Evolutionary conservation across 768 basidiomycete genomes (phyloP).

Genomic region (Tylopilus cervinicoccineus): DNA sequence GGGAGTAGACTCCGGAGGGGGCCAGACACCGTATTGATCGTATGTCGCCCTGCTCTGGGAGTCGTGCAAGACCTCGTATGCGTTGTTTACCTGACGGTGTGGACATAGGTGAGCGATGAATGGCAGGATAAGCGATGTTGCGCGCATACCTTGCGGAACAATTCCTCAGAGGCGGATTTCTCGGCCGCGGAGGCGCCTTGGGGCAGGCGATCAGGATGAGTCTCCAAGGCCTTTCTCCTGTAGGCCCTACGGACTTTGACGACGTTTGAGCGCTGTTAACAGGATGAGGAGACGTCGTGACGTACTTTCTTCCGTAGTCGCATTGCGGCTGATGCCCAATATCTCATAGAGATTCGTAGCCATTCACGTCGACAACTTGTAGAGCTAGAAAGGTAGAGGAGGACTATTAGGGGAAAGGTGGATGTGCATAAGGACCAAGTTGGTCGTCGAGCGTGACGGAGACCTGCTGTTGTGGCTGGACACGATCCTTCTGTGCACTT

Average conservation of each 20-base stretch:
- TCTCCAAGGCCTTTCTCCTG: constrained; percentile 63
- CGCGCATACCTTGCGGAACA: constrained; percentile 39
- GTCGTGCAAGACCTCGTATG: constrained; percentile 72
- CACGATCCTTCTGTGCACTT: constrained; percentile 2
- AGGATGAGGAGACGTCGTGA: constrained; percentile 5
- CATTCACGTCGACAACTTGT: constrained; percentile 33
- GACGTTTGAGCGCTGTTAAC: constrained; percentile 5
- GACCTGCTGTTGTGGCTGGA: constrained; percentile 17
- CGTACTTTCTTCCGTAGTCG: constrained; percentile 62
- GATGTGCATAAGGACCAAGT: not conserved
- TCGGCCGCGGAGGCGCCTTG: constrained; percentile 52
- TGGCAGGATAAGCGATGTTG: not conserved
- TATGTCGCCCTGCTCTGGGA: constrained; percentile 58
- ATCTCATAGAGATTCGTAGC: constrained; percentile 61
- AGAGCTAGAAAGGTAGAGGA: not conserved
- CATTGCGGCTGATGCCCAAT: constrained; percentile 50
- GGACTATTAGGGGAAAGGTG: not conserved
- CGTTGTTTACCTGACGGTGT: constrained; percentile 58
- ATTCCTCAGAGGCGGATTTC: constrained; percentile 59
- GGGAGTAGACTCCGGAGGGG: constrained; percentile 44
- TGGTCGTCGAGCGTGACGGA: not conserved
- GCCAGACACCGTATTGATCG: constrained; percentile 72
- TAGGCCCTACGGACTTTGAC: constrained; percentile 72
- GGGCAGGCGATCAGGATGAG: constrained; percentile 71
- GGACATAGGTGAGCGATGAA: not conserved